Evolutionary conservation across 768 basidiomycete species (phyloP), one percentile per base, ranked within the genome.

Genomic region (Suillus ampliporus): DNA sequence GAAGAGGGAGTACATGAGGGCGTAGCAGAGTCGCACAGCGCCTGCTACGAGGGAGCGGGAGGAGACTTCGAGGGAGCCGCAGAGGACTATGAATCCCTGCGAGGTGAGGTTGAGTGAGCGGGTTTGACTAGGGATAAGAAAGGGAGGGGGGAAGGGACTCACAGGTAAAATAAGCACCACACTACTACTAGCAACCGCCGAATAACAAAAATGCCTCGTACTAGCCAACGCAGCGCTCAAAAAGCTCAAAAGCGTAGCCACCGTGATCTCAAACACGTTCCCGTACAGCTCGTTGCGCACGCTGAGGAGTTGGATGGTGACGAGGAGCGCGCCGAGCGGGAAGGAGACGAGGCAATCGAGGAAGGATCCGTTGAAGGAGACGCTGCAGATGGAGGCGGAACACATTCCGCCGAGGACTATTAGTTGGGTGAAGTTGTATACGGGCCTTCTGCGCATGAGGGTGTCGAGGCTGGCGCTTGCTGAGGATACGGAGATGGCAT

Each of bases 121-220:
- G 31, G 31, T 31, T 66, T 14, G 63, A 52, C 19, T n/a, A 1
- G 21, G 5, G 60, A 52, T 5, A 40, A 14, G 21, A 21, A 40
- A 38, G 10, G 46, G 48, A 31, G 23, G 9, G 60, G 23, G 1
- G 15, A 35, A 21, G 54, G 54, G 0, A 73, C 84, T 69, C 63
- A 89, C 89, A 5, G 91, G 92, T 4, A 94, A 81, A 66, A 95
- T 94, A 64, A 93, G 82, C 4, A 94, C 90, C 58, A 94, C 86
- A 5, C 90, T 87, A 40, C 85, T 86, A 7, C 90, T 90, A 0
- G 90, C 89, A 60, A 94, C 79, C 0, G 94, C 90, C 0, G 92
- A 87, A 70, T 92, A 95, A 75, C 93, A 95, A 65, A 95, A 87
- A 35, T 81, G 75, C n/a, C 80, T 75, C 1, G 89, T 86, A 15